Percentiles rank a stretch among this genome's conserved stretches.
Conservation (phyloP, 1,284 basidiomycete genomes). For the Xanthoconium separans region DNA sequence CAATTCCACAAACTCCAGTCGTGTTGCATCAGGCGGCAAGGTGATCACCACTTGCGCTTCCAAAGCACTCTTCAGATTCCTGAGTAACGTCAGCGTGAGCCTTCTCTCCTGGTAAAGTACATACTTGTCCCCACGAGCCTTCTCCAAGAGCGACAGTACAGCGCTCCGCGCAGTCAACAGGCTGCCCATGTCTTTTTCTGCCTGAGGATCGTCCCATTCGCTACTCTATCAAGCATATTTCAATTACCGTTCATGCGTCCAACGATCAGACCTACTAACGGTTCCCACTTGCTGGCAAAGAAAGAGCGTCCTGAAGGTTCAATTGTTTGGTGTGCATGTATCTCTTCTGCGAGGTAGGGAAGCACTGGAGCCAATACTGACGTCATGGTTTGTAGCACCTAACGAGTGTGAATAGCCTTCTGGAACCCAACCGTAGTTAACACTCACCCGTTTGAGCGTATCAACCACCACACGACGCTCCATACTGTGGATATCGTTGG, state of each 20-base stretch:
- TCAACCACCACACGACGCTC: constrained; percentile 68
- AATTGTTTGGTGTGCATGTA: constrained; percentile 45
- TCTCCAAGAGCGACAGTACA: constrained; percentile 65
- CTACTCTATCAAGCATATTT: constrained; percentile 36
- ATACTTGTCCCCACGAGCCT: constrained; percentile 69
- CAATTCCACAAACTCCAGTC: constrained; percentile 32
- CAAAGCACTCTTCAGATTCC: constrained; percentile 67
- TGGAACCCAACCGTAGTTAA: background rate
- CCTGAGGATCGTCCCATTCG: constrained; percentile 55
- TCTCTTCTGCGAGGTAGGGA: constrained; percentile 92
- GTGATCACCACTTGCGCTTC: constrained; percentile 67
- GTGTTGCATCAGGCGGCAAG: constrained; percentile 35
- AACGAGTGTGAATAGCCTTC: background rate
- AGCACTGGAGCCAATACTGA: constrained; percentile 83
- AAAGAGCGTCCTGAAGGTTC: constrained; percentile 47
- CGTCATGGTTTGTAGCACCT: constrained; percentile 73
- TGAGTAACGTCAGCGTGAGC: constrained; percentile 28
- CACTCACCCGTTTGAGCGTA: constrained; percentile 69
- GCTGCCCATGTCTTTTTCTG: constrained; percentile 57
- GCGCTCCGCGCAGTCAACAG: constrained; percentile 55
- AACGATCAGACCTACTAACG: constrained; percentile 44
- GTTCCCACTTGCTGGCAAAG: constrained; percentile 63
- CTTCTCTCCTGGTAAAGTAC: constrained; percentile 15
- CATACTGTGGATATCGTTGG: constrained; percentile 51
- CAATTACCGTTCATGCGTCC: background rate